These are phyloP conservation scores for Lactarius sanguifluus DNA, from an alignment of 768 basidiomycete genomes.

Conservation along the genomic window DNA sequence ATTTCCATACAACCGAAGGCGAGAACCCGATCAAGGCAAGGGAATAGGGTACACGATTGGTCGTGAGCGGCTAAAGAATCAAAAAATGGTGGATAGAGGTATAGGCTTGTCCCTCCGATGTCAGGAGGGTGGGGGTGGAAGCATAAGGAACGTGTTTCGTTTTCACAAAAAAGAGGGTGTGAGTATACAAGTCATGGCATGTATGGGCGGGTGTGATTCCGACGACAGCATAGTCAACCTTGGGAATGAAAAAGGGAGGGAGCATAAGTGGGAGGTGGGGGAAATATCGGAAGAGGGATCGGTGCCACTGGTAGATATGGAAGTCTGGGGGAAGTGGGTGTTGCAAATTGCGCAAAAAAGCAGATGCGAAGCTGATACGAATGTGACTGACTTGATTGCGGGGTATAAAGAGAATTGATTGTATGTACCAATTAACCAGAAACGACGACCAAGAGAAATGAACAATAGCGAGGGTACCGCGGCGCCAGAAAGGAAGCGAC, in stretches of 20 bases:
- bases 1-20: conserved; percentile 10
- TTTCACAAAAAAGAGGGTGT: conserved; percentile 14
- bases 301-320: conserved; percentile 16
- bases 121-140: background rate
- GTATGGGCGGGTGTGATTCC: conserved; percentile 9
- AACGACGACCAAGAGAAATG: conserved; percentile 28
- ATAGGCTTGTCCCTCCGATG: background rate
- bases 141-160: background rate
- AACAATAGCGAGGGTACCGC: conserved; percentile 22
- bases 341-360: conserved; percentile 22
- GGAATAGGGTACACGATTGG: conserved; percentile 14
- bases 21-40: conserved; percentile 2
- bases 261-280: background rate
- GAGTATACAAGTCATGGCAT: conserved; percentile 15
- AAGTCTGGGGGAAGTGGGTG: conserved; percentile 8
- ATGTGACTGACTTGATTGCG: conserved; percentile 32
- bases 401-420: conserved; percentile 31
- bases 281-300: background rate
- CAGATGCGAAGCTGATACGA: conserved; percentile 24
- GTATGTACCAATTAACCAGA: conserved; percentile 32
- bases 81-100: background rate
- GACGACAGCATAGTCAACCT: conserved; percentile 21
- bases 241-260: conserved; percentile 1
- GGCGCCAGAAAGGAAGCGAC: conserved; percentile 1
- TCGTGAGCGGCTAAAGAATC: conserved; percentile 7